These are phyloP conservation scores for Malus domestica DNA, from an alignment of 306 rosid species.

Conservation along the genomic window ASM211411v1 NC_041799.1:25080501-25081000, in stretches of 20 bases:
- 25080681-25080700: constrained; percentile 57
- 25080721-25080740: constrained; percentile 47
- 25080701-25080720: constrained; percentile 38
- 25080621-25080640: constrained; percentile 48
- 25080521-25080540: constrained; percentile 52
- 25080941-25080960: too few relatives aligned
- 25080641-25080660: constrained; percentile 66
- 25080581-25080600: constrained; percentile 54
- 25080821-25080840: too few relatives aligned
- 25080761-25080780: too few relatives aligned
- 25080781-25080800: too few relatives aligned
- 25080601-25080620: constrained; percentile 84
- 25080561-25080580: constrained; percentile 45
- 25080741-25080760: constrained; percentile 12
- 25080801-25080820: too few relatives aligned
- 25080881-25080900: too few relatives aligned
- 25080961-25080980: too few relatives aligned
- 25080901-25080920: too few relatives aligned
- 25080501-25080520: constrained; percentile 74
- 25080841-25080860: too few relatives aligned
- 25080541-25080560: constrained; percentile 34
- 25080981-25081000: too few relatives aligned
- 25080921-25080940: too few relatives aligned
- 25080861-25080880: too few relatives aligned
- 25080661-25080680: constrained; percentile 85